Base-by-base conservation (phyloP, 2,329 filamentous ascomycete genomes). In the Thielaviopsis populi region DNA sequence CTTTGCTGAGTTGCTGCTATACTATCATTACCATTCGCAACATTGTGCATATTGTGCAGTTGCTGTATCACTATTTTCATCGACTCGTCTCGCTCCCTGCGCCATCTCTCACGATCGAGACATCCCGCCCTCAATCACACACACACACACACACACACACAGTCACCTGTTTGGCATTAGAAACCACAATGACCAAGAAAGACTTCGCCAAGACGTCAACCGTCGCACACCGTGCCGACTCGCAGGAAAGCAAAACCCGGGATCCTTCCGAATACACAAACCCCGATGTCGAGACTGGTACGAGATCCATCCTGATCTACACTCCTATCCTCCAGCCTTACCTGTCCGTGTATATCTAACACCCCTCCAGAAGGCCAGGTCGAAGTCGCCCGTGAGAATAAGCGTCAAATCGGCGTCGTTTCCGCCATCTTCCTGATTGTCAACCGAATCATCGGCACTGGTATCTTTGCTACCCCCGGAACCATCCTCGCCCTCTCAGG, bases 381-480 rank as follows among this genome's bases (percentile, higher is more conserved):
- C 46, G 71, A 75, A 41, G 59, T 71, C 58, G 78, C 75, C 4
- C 74, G 75, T 48, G 77, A 80, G 6, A 74, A 74, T 65, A 80
- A 80, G 68, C 76, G 80, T 46, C 78, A 82, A 69, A 82, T 84
- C 65, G 81, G 81, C 58, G 69, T 83, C 59, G 72, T 76, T 58
- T 80, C 78, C 4, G 82, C 83, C 22, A 73, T 78, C 22, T 81
- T 83, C 72, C 75, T 84, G 65, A 83, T 85, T 70, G 80, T 85
- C 72, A 85, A 85, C 74, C 80, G 83, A 65, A 82, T 86, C 74
- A 81, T 87, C 64, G 83, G 84, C 50, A 85, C 82, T 11, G 83
- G 84, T 67, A 86, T 87, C 72, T 86, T 86, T 68, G 81, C 83
- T 0, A 86, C 83, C 0, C 83, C 83, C 0, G 78, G 78, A 50